These are phyloP conservation scores for Takakia lepidozioides DNA, from an alignment of 225 moss, liverwort and hornwort genomes.

Conservation along the genomic window DNA sequence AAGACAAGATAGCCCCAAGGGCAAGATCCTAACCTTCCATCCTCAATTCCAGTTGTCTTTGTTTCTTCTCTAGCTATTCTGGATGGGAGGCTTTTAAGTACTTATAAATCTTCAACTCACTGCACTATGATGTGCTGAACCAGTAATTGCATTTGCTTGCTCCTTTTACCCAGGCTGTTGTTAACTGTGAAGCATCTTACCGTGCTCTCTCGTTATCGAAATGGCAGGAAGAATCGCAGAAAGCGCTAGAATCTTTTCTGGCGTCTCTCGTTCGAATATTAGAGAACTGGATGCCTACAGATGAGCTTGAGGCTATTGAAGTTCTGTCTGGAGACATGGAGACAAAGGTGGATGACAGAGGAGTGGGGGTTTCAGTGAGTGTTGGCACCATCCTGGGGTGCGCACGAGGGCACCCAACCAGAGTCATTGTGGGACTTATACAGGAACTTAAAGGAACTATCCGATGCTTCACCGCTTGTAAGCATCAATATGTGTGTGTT, in stretches of 20 bases:
- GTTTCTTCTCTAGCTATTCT: neutral
- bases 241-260: constrained; percentile 22
- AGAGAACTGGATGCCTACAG: constrained; percentile 19
- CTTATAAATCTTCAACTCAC: too few relatives aligned
- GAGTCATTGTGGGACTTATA: constrained; percentile 27
- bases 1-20: too few relatives aligned
- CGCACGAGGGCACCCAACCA: constrained; percentile 25
- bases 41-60: too few relatives aligned
- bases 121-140: constrained; percentile 5
- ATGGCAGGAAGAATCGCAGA: constrained; percentile 26
- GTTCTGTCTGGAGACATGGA: constrained; percentile 2
- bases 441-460: constrained; percentile 25
- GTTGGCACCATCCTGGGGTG: constrained; percentile 15
- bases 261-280: constrained; percentile 15
- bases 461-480: constrained; percentile 18
- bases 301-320: constrained; percentile 2
- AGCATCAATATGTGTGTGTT: neutral
- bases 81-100: neutral
- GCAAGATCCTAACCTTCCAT: too few relatives aligned
- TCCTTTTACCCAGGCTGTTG: too few relatives aligned
- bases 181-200: too few relatives aligned
- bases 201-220: neutral
- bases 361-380: constrained; percentile 1
- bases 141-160: neutral
- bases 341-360: constrained; percentile 2